Evolutionary conservation across 2,329 filamentous ascomycete genomes (phyloP).

Genomic region (Mariannaea sp.): DNA sequence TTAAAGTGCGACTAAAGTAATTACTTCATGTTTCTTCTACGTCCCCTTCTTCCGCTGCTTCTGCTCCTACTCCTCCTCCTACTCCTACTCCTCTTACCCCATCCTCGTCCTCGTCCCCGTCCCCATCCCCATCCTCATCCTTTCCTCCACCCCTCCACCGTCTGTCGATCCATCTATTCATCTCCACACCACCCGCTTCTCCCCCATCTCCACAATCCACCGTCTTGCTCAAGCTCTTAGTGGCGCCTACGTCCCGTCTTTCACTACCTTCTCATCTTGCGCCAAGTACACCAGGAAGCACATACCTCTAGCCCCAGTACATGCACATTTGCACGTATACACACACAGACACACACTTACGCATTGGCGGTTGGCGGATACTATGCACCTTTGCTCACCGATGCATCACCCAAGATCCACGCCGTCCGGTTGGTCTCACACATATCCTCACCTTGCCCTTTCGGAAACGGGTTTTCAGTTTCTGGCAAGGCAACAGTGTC

Average conservation of each 20-base stretch:
- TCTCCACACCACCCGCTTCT: background rate
- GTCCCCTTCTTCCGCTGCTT: no score
- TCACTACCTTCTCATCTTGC: background rate
- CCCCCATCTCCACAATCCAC: background rate
- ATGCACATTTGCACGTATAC: background rate
- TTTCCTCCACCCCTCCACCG: background rate
- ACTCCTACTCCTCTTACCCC: slow-evolving; percentile 10
- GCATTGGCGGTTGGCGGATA: no score
- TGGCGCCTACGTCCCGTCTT: slow-evolving; percentile 3
- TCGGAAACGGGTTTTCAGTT: slow-evolving; percentile 1
- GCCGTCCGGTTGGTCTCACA: slow-evolving; percentile 1
- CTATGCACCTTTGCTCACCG: no score
- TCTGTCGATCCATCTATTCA: background rate
- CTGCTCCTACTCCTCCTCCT: slow-evolving; percentile 7
- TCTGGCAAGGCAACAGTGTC: background rate
- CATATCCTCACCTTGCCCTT: background rate
- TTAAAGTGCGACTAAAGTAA: no score
- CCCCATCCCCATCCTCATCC: slow-evolving; percentile 12
- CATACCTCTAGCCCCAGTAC: background rate
- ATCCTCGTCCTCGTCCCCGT: slow-evolving; percentile 7
- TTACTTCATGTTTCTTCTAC: no score
- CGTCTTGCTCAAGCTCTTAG: slow-evolving; percentile 7
- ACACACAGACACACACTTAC: background rate
- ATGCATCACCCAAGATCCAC: background rate
- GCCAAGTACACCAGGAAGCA: no score